Base-by-base conservation (phyloP, 2,329 filamentous ascomycete species). In the Ophiobolus disseminans region DNA sequence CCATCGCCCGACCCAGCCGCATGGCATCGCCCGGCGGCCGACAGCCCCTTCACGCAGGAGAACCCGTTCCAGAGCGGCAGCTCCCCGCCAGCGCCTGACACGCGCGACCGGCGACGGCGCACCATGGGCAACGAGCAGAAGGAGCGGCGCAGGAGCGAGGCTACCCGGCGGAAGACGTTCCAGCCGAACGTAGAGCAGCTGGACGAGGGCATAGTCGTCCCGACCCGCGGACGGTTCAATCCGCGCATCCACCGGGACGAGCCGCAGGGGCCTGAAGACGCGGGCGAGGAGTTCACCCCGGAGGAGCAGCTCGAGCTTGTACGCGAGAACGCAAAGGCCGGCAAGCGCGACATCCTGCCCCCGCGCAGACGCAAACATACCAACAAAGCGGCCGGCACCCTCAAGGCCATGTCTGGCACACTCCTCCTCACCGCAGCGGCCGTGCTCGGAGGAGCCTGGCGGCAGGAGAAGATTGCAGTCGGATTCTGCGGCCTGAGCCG, bases 391-490 rank as follows among this genome's bases (percentile, higher is more conserved):
- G 72, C 78, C 13, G 71, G 76, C 5, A 78, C 80, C 19, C 75
- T 86, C 23, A 82, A 83, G 49, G 84, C 84, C 0, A 87, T 90
- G 13, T 79, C 93, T 2, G 85, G 85, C 70, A 83, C 91, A 5
- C 78, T 97, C 2, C 70, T 93, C 3, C 69, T 89, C 16, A 86
- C 88, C 0, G 75, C 94, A 8, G 72, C 94, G 5, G 82, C 82
- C 23, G 85, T 87, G 0, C 90, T 96, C 56, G 88, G 82, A 22
- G 84, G 84, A 7, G 94, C 92, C 83, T 99, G 92, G 78, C 82
- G 93, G 39, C 90, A 96, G 69, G 94, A 99, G 74, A 97, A 97
- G 80, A 79, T 96, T n/a, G 88, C 90, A 13, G 90, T 97, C 16
- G 94, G 95, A 25, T 99, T 96, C 69, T 99, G 94, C 69, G 91